phyloP scores from a whole-genome alignment of 257 asterid species.

The Solanum acaule region DNA sequence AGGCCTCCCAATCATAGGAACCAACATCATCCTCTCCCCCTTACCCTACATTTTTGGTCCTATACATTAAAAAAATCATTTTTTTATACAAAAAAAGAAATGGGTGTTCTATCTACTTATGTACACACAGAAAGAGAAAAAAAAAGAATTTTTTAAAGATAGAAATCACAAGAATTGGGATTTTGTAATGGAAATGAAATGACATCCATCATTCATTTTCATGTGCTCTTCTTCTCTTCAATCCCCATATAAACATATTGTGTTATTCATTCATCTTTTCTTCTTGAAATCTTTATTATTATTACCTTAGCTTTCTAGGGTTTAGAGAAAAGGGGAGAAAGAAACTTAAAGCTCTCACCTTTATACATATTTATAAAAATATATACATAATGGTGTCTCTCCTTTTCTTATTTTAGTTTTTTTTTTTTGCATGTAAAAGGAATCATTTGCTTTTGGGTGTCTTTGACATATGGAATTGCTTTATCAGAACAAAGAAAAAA shows the following conservation, averaged over 20 bases:
- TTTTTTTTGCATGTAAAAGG: conserved; percentile 16
- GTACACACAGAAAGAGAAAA: neutral
- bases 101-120: neutral
- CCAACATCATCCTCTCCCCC: conserved; percentile 6
- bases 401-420: neutral
- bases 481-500: conserved; percentile 39
- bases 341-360: conserved; percentile 28
- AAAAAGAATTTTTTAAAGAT: neutral
- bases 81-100: neutral
- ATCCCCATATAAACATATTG: conserved; percentile 31
- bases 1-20: conserved; percentile 18
- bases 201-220: conserved; percentile 54
- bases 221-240: conserved; percentile 62
- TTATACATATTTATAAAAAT: conserved; percentile 12
- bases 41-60: conserved; percentile 20
- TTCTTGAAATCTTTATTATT: conserved; percentile 6
- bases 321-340: conserved; percentile 20
- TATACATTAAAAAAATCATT: neutral
- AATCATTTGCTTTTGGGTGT: conserved; percentile 45
- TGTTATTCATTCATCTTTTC: conserved; percentile 6
- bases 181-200: conserved; percentile 13
- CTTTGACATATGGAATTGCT: conserved; percentile 43
- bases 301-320: conserved; percentile 26
- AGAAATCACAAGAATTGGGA: neutral
- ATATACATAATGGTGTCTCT: neutral